Evolutionary conservation across 2,329 filamentous ascomycete genomes (phyloP).

Genomic region (Arthrobotrys pseudoclavata): DNA sequence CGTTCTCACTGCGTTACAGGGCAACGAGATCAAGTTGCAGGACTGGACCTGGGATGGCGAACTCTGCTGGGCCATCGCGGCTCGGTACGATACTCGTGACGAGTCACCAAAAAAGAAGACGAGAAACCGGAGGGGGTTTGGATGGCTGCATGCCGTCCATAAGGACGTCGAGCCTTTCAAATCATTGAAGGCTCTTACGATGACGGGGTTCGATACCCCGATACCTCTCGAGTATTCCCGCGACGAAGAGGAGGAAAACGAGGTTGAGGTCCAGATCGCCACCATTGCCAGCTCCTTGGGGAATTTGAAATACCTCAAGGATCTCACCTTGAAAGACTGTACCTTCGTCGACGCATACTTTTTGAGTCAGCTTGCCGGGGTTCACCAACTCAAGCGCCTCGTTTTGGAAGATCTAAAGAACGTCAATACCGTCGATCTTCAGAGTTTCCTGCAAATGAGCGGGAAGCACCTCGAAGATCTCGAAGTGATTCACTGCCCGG

Average conservation of each 20-base stretch:
- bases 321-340: slow-evolving; percentile 31
- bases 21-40: slow-evolving; percentile 17
- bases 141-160: slow-evolving; percentile 47
- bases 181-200: slow-evolving; percentile 31
- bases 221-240: background rate
- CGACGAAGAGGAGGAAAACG: background rate
- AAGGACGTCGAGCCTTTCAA: slow-evolving; percentile 42
- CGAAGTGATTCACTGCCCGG: slow-evolving; percentile 36
- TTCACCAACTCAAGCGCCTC: slow-evolving; percentile 33
- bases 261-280: slow-evolving; percentile 16
- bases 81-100: slow-evolving; percentile 23
- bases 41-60: slow-evolving; percentile 48
- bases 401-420: slow-evolving; percentile 25
- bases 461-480: slow-evolving; percentile 46
- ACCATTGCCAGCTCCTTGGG: slow-evolving; percentile 47
- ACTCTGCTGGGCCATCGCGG: slow-evolving; percentile 27
- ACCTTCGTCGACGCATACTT: slow-evolving; percentile 47
- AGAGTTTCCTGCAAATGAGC: slow-evolving; percentile 24
- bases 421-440: slow-evolving; percentile 24
- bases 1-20: slow-evolving; percentile 24
- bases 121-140: slow-evolving; percentile 16
- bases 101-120: slow-evolving; percentile 15
- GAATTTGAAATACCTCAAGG: slow-evolving; percentile 43
- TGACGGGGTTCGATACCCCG: slow-evolving; percentile 30
- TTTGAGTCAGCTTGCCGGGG: slow-evolving; percentile 35